phyloP scores from a whole-genome alignment of 1,284 basidiomycete species.

The Moesziomyces globuligerus region DNA sequence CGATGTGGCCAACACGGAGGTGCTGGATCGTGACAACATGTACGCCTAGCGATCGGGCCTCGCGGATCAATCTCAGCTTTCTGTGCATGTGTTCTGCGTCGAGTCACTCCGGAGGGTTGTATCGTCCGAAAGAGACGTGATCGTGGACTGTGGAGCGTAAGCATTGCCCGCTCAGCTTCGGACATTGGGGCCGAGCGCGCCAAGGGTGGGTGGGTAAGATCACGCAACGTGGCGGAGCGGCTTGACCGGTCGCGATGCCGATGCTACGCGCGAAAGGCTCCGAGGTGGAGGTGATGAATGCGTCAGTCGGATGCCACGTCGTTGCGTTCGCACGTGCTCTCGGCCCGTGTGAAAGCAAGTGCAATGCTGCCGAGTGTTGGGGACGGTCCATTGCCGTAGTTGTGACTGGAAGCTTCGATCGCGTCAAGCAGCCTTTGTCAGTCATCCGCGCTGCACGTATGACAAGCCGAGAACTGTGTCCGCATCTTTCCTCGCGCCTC shows the following conservation, averaged over 20 bases:
- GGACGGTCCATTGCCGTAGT: neutral
- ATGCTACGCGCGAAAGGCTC: neutral
- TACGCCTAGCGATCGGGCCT: neutral
- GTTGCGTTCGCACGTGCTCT: too few relatives aligned
- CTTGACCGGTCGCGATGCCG: neutral
- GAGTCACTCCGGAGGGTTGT: neutral
- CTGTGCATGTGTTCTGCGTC: neutral
- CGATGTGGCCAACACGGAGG: conserved; percentile 41
- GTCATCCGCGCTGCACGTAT: neutral
- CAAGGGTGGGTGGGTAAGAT: too few relatives aligned
- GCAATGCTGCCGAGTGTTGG: neutral
- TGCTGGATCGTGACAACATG: conserved; percentile 26
- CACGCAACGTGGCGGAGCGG: neutral
- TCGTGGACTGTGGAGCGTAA: too few relatives aligned
- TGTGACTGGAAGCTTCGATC: neutral
- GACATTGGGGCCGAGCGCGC: too few relatives aligned
- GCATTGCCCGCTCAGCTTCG: too few relatives aligned
- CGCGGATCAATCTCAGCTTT: too few relatives aligned
- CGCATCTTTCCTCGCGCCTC: too few relatives aligned
- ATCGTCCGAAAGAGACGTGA: neutral
- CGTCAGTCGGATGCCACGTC: too few relatives aligned
- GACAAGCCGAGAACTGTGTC: too few relatives aligned
- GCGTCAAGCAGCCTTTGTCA: neutral
- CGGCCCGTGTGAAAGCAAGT: neutral
- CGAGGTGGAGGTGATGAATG: neutral